Percentiles rank a stretch among this genome's conserved stretches.
These are phyloP conservation scores for Decorospora gaudefroyi DNA, from an alignment of 2,329 filamentous ascomycete genomes.

Conservation along the genomic window DNA sequence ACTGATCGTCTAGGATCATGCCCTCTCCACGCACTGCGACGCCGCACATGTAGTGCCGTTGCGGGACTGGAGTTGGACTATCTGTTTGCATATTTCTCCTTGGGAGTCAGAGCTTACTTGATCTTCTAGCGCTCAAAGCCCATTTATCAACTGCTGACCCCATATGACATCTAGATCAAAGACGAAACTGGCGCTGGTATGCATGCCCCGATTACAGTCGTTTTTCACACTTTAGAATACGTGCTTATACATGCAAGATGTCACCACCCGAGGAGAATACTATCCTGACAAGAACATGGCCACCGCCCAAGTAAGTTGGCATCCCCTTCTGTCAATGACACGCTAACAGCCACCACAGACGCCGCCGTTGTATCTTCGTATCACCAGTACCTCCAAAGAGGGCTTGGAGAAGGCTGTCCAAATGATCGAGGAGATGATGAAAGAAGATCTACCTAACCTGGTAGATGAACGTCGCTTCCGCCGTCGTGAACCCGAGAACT, in stretches of 20 bases:
- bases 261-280: constrained; percentile 95
- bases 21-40: constrained; percentile 37
- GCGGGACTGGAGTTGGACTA: constrained; percentile 28
- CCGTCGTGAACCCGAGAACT: constrained; percentile 75
- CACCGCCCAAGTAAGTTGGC: constrained; percentile 71
- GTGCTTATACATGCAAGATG: constrained; percentile 80
- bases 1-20: constrained; percentile 65
- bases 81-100: constrained; percentile 43
- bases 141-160: constrained; percentile 92
- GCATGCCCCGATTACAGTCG: constrained; percentile 72
- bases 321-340: neutral
- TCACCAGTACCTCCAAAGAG: constrained; percentile 88
- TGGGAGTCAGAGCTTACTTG: constrained; percentile 55
- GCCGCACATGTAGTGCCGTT: constrained; percentile 52
- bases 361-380: constrained; percentile 90
- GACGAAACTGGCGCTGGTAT: constrained; percentile 99
- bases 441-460: constrained; percentile 91
- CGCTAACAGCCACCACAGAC: constrained; percentile 61
- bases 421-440: constrained; percentile 93
- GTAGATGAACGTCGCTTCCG: constrained; percentile 94
- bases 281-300: constrained; percentile 98
- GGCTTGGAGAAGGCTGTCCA: constrained; percentile 86
- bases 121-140: constrained; percentile 51
- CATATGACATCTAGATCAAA: constrained; percentile 94
- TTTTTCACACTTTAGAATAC: constrained; percentile 60